Base-by-base conservation (phyloP, 2,329 filamentous ascomycete species). In the Epichloe hybrida region DNA sequence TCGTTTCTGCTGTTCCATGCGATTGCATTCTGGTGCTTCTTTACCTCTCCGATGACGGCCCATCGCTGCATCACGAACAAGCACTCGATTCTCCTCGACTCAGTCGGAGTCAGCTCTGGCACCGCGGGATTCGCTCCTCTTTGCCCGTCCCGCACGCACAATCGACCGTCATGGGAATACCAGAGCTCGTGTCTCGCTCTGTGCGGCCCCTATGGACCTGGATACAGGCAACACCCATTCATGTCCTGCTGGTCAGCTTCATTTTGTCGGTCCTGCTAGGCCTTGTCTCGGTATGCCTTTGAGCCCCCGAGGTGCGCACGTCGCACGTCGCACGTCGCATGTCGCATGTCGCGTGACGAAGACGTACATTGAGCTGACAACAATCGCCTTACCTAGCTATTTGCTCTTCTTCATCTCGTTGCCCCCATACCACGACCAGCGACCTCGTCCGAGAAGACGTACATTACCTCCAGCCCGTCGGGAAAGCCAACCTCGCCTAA, bases 391-490 rank as follows among this genome's bases (percentile, higher is more conserved):
- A 37, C 46, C 23, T 51, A 71, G 69, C 62, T 83, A 60, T 90
- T 86, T 62, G 61, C 80, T 48, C 69, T 83, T 53, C 77, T 96
- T 46, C 81, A 81, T 63, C 66, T 88, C 53, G 74, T 94, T 64
- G 90, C 90, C 8, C 90, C 90, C 15, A 80, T 82, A 48, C 93
- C 93, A 11, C 86, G 93, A 51, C 70, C 75, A 23, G 78, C 87
- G 2, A 73, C 82, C 36, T 74, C 79, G 4, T 88, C 87, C 35
- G 93, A 98, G 66, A 95, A 93, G 71, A 81, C 77, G 38, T 98
- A 91, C 72, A 76, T 81, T 46, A 94, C 88, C 4, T 83, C 88
- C 40, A 72, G 80, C 38, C 75, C 82, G 40, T 74, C 83, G 58
- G 71, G 72, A 12, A 59, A 59, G 20, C 54, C 59, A 23, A 63